Conservation (phyloP, 78 protist genomes). For the Blattamonas nauphoetae region DNA sequence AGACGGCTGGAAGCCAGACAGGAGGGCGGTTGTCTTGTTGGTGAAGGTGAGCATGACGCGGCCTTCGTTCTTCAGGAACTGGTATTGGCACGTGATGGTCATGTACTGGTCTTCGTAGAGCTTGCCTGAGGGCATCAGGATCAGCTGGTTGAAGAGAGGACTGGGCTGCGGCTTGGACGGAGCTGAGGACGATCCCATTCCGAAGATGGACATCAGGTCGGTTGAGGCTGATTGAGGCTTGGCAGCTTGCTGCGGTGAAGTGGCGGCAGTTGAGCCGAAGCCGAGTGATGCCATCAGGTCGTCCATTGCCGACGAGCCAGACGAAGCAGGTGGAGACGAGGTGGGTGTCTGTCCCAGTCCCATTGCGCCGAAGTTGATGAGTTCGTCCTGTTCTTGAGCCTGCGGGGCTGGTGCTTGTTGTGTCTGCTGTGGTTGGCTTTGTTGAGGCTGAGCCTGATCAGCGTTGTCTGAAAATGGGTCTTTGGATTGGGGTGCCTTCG, state of each 20-base stretch:
- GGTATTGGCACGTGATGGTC: conserved; percentile 8
- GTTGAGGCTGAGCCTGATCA: too few species aligned
- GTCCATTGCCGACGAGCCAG: not conserved
- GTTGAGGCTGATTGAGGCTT: not conserved
- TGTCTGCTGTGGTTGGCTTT: too few species aligned
- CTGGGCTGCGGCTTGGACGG: not conserved
- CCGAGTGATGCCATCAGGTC: not conserved
- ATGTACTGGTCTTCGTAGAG: conserved; percentile 14
- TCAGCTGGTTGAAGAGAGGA: not conserved
- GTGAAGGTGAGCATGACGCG: conserved; percentile 10
- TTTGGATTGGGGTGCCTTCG: not conserved
- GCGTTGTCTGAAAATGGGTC: not conserved
- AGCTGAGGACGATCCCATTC: not conserved
- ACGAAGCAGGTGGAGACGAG: not conserved
- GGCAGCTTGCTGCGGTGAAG: too few species aligned
- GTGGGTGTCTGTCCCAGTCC: not conserved
- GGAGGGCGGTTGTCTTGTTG: conserved; percentile 18
- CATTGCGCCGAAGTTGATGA: not conserved
- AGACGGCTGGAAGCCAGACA: too few species aligned
- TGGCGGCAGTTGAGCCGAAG: not conserved
- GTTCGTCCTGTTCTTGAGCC: not conserved
- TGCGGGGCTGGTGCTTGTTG: too few species aligned
- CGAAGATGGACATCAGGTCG: not conserved
- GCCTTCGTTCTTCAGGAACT: conserved; percentile 15
- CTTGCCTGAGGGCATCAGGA: conserved; percentile 4